Evolutionary conservation across 1,284 basidiomycete species (phyloP), one percentile per base, ranked within the genome.

Genomic region (Tilletia setariae): DNA sequence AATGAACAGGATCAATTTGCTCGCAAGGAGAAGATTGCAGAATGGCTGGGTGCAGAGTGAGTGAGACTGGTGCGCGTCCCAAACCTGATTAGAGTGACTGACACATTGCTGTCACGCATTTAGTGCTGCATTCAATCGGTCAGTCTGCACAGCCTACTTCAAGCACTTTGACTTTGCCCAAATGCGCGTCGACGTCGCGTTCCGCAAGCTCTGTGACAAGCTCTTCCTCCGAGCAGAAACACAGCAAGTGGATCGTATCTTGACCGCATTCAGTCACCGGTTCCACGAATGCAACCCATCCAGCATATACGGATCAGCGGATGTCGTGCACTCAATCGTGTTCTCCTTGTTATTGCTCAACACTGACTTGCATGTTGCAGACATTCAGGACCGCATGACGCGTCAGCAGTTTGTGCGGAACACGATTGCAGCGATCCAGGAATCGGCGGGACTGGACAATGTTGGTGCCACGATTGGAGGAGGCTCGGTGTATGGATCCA

Each of bases 291-390:
- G 92, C 82, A 98, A 98, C 81, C 90, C 91, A 0, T 85, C 85
- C 1, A 87, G 88, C 28, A 79, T 92, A 7, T 94, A 91, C 82
- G 91, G 92, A 35, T 91, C 89, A 72, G 28, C 75, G 90, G 93
- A 91, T 72, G 89, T 96, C 72, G 91, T 98, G 11, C 95, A 98
- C 77, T 91, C 92, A 1, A 90, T 95, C 43, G 87, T 93, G 0
- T 98, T 95, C 78, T 96, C 95, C 1, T 87, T 98, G 63, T 85
- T 99, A 0, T 86, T 98, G 53, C 88, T 98, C 69, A 98, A 99
- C 84, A 99, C 95, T 28, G 95, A 98, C 83, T 86, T 98, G 21
- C 94, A 98, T 83, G 90, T 98, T 66, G 95, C 94, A 46, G 94
- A 98, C 49, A 86, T 96, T 35, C 84, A 88, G 3, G 89, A 87